Evolutionary conservation across 176 grass and related monocot species (phyloP).

Genomic region (Musa itinerans): DNA sequence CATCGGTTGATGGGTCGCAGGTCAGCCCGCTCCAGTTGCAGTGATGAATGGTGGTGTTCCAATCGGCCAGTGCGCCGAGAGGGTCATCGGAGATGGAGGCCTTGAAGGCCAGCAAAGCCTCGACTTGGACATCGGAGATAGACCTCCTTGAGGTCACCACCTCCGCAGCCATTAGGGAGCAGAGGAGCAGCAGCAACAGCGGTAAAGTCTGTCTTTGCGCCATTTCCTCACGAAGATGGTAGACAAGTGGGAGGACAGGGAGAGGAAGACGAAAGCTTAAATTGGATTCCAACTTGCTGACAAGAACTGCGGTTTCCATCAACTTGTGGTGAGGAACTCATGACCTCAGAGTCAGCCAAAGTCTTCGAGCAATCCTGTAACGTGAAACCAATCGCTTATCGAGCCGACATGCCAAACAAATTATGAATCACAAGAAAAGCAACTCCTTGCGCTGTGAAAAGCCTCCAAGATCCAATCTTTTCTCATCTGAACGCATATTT

Average conservation of each 20-base stretch:
- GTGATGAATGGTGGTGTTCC: conserved; percentile 34
- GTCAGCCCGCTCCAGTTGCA: conserved; percentile 66
- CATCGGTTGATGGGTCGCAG: conserved; percentile 40
- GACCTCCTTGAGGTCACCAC: neutral
- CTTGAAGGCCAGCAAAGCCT: conserved; percentile 79
- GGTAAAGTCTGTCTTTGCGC: neutral
- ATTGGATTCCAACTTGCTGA: neutral
- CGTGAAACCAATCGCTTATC: too few relatives aligned
- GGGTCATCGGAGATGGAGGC: conserved; percentile 47
- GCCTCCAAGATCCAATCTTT: too few relatives aligned
- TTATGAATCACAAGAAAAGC: too few relatives aligned
- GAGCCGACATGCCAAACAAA: too few relatives aligned
- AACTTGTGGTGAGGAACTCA: too few relatives aligned
- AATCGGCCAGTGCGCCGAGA: conserved; percentile 34
- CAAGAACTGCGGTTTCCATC: neutral
- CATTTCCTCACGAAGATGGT: neutral
- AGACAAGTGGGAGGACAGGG: neutral
- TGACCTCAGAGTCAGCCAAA: too few relatives aligned
- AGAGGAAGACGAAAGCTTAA: neutral
- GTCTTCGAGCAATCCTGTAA: too few relatives aligned
- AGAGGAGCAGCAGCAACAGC: neutral
- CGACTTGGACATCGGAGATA: conserved; percentile 30
- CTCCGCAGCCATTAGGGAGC: neutral
- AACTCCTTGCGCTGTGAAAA: too few relatives aligned
- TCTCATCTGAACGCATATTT: too few relatives aligned